phyloP scores from a whole-genome alignment of 2,329 filamentous ascomycete species.

The Cadophora malorum region DNA sequence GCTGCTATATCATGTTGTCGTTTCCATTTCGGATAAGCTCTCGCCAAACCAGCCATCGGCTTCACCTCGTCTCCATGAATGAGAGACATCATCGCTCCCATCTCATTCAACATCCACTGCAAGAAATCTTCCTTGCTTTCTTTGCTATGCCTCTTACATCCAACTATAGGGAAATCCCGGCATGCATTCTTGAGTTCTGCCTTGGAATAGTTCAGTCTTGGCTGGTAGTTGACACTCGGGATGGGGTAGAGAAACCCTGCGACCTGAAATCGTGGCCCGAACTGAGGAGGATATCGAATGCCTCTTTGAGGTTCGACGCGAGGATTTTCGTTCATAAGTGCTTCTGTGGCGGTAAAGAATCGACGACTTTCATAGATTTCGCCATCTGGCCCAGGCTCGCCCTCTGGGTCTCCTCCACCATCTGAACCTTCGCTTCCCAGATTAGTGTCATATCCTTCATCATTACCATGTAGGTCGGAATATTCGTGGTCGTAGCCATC shows the following conservation, averaged over 20 bases:
- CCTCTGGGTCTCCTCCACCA: not conserved
- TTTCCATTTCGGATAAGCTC: not conserved
- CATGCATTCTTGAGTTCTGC: slow-evolving; percentile 1
- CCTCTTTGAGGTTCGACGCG: not conserved
- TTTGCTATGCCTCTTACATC: not conserved
- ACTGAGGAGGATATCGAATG: not conserved
- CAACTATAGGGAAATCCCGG: not conserved
- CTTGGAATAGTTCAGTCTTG: slow-evolving; percentile 5
- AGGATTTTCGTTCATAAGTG: slow-evolving; percentile 1
- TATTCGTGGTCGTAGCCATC: not conserved
- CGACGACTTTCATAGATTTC: not conserved
- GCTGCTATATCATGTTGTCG: not conserved
- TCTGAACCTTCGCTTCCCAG: not conserved
- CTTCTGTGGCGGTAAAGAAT: not conserved
- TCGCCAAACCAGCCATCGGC: not conserved
- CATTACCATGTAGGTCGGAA: not conserved
- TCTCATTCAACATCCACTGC: slow-evolving; percentile 1
- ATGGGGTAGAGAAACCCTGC: not conserved
- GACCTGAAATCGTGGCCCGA: not conserved
- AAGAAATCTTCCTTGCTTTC: not conserved
- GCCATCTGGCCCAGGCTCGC: not conserved
- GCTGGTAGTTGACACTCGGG: not conserved
- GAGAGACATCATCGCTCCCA: slow-evolving; percentile 1
- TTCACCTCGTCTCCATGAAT: not conserved
- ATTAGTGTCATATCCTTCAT: not conserved